A percentile compares a stretch with the other conserved stretches of the same genome.
These are phyloP conservation scores for Beauveria australis DNA, from an alignment of 2,329 filamentous ascomycete species.

Conservation along the genomic window DNA sequence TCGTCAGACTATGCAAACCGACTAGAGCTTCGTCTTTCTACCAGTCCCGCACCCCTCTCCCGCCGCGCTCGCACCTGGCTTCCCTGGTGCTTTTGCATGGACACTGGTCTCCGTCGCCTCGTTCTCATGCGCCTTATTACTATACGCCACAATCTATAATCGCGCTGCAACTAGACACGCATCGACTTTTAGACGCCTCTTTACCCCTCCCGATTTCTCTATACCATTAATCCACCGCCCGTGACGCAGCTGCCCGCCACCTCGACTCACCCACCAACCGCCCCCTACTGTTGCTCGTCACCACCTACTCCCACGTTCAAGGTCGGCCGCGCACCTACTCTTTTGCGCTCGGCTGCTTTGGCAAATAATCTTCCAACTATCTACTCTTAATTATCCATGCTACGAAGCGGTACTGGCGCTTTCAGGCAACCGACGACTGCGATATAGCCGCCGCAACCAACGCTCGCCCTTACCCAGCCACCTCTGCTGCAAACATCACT, in stretches of 20 bases:
- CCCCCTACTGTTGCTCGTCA: neutral
- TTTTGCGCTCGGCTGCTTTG: neutral
- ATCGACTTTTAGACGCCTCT: slow-evolving; percentile 1
- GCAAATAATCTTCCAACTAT: neutral
- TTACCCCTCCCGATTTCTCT: neutral
- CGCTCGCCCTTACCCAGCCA: slow-evolving; percentile 9
- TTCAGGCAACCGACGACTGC: slow-evolving; percentile 9
- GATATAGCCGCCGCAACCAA: neutral
- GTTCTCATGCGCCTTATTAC: slow-evolving; percentile 1
- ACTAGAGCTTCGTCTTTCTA: neutral
- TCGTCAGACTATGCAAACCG: slow-evolving; percentile 4
- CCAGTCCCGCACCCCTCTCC: neutral
- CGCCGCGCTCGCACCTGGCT: neutral
- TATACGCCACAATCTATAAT: neutral
- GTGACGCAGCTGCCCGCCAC: neutral
- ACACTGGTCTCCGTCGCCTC: neutral
- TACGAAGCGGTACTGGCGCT: slow-evolving; percentile 4
- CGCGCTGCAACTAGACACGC: neutral
- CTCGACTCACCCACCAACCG: neutral
- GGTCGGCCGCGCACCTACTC: neutral
- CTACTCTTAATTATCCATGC: neutral
- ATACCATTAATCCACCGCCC: neutral
- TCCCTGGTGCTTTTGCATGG: neutral
- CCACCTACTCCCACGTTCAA: neutral
- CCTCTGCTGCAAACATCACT: slow-evolving; percentile 38